These are phyloP conservation scores for Penstemon eatonii DNA, from an alignment of 257 asterid species.

Conservation along the genomic window DNA sequence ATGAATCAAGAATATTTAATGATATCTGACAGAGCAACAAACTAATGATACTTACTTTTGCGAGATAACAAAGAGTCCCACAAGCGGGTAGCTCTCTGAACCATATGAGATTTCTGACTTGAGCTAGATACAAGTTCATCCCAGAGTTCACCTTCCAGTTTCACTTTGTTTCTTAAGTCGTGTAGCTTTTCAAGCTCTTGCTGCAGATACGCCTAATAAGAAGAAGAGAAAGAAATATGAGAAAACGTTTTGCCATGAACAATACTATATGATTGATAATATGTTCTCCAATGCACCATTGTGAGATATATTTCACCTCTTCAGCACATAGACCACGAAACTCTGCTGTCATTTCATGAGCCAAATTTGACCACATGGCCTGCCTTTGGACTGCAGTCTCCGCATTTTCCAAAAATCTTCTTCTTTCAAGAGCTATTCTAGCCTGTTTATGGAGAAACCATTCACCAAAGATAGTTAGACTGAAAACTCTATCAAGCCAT, in stretches of 20 bases:
- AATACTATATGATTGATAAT: conserved; percentile 6
- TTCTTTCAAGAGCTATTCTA: conserved; percentile 97
- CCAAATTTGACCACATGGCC: conserved; percentile 95
- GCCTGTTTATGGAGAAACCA: conserved; percentile 55
- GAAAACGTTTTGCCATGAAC: conserved; percentile 18
- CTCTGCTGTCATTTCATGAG: conserved; percentile 99
- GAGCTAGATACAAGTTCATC: conserved; percentile 99
- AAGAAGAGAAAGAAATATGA: conserved; percentile 26
- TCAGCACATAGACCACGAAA: conserved; percentile 97
- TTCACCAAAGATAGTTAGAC: conserved; percentile 8
- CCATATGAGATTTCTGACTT: conserved; percentile 97
- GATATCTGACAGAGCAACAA: conserved; percentile 6
- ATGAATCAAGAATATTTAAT: conserved; percentile 3
- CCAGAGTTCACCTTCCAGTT: conserved; percentile 92
- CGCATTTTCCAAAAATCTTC: conserved; percentile 88
- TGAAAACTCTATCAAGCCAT: background rate
- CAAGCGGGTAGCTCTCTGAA: conserved; percentile 93
- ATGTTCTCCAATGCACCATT: conserved; percentile 11
- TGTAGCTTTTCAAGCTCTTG: conserved; percentile 96
- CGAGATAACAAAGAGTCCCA: conserved; percentile 98
- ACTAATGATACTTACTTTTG: conserved; percentile 62
- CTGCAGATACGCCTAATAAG: conserved; percentile 81
- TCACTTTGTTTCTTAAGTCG: conserved; percentile 86
- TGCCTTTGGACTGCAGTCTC: conserved; percentile 95
- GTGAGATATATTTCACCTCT: conserved; percentile 57